Percentiles rank a stretch among this genome's conserved stretches.
Evolutionary conservation across 176 grass and related monocot genomes (phyloP).

Genomic region (Carex cristatella): DNA sequence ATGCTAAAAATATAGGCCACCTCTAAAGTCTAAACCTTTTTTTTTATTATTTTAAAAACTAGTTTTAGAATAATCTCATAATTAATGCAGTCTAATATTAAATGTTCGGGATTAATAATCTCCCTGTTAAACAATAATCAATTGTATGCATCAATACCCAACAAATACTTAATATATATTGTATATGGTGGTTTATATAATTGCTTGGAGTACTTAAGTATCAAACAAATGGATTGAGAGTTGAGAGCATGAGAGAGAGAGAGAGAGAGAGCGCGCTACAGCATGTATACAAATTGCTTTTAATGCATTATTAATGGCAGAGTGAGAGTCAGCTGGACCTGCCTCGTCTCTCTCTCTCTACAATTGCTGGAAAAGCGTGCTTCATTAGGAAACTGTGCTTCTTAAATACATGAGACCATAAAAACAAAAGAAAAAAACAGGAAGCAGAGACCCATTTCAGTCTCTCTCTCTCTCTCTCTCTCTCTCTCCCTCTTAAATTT

Average conservation of each 20-base stretch:
- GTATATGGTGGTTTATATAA: not conserved
- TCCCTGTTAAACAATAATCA: too few species aligned
- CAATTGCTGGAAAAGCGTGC: slow-evolving; percentile 24
- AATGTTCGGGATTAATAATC: too few species aligned
- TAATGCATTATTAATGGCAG: slow-evolving; percentile 58
- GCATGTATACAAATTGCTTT: slow-evolving; percentile 58
- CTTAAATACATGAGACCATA: slow-evolving; percentile 35
- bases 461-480: not conserved
- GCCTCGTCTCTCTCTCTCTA: not conserved
- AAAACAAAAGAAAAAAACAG: slow-evolving; percentile 14
- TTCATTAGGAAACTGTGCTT: slow-evolving; percentile 29
- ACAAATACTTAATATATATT: too few species aligned
- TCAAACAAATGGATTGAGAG: not conserved
- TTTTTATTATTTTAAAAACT: too few species aligned
- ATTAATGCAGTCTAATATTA: too few species aligned
- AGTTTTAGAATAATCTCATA: too few species aligned
- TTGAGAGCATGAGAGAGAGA: slow-evolving; percentile 28
- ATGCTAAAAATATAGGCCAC: too few species aligned
- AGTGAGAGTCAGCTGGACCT: slow-evolving; percentile 33
- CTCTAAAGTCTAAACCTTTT: too few species aligned
- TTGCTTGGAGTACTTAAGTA: not conserved
- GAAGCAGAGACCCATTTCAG: not conserved
- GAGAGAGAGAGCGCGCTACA: slow-evolving; percentile 40
- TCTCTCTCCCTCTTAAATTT: not conserved
- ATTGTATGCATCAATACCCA: too few species aligned